Percentiles rank a stretch among this genome's conserved stretches.
phyloP scores from a whole-genome alignment of 345 rosid genomes.

The Syzygium aromaticum region DNA sequence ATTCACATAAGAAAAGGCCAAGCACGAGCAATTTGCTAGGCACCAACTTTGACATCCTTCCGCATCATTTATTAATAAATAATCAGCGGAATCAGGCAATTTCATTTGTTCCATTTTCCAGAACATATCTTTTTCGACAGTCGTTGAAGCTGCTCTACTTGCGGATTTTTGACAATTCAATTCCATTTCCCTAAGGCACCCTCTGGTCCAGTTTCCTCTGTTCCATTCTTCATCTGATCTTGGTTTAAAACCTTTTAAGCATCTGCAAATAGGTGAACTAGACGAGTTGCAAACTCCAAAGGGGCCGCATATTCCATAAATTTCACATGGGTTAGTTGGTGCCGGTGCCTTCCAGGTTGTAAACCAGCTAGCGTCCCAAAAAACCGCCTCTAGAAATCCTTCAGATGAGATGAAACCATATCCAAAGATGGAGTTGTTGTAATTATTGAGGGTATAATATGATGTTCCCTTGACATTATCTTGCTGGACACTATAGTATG shows the following conservation, averaged over 20 bases:
- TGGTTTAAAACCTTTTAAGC: conserved; percentile 27
- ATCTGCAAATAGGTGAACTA: conserved; percentile 5
- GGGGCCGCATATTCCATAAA: conserved; percentile 17
- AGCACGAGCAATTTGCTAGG: conserved; percentile 5
- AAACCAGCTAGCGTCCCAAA: conserved; percentile 13
- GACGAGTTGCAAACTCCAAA: conserved; percentile 14
- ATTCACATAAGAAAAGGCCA: background rate
- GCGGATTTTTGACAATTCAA: conserved; percentile 4
- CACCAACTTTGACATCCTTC: conserved; percentile 8
- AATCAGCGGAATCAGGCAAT: background rate
- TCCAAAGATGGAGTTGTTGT: background rate
- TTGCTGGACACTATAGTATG: background rate
- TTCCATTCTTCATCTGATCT: conserved; percentile 5
- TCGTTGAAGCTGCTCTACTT: background rate
- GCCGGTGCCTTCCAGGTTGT: background rate
- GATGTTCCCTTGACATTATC: background rate
- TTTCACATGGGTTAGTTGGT: conserved; percentile 13
- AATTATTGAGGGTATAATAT: background rate
- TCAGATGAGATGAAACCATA: conserved; percentile 3
- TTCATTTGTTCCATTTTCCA: background rate
- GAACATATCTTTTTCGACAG: background rate
- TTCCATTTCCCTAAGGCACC: conserved; percentile 13
- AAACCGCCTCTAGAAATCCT: background rate
- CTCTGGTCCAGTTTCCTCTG: conserved; percentile 9
- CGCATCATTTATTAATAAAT: background rate